Base-by-base conservation (phyloP, 345 rosid genomes). In the Populus davidiana region DNA sequence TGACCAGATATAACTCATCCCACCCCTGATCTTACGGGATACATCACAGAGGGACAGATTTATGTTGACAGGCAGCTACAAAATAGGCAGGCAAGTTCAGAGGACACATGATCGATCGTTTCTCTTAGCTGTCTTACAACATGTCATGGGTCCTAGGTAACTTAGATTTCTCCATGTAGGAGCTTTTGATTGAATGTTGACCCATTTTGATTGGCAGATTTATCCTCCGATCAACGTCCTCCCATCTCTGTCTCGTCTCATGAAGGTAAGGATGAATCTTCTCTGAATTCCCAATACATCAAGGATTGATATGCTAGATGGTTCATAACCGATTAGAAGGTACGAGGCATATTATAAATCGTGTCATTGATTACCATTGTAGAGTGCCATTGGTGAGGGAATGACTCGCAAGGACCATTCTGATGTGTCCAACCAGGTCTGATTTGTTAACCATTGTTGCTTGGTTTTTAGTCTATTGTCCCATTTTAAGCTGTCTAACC, bases 361-460 rank as follows among this genome's bases (percentile, higher is more conserved):
- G 38, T 47, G 12, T 56, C 12, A 1, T 67, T 76, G 68, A 8
- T 61, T 27, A 23, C 52, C 7, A 47, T 72, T 80, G 81, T 82
- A 94, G 99, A 95, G 99, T 86, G 99, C 98, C 78, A 93, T 95
- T 81, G 99, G 99, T 21, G 99, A 95, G 79, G 99, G 98, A 23
- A 95, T 93, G 98, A 93, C 99, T 72, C 95, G 97, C 9, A 82
- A 88, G 74, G 98, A 92, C 86, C 98, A 94, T 82, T 71, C 98
- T 16, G 97, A 94, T 84, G 96, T 94, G 75, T 94, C 97, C 77
- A 94, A 92, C 85, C 98, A 94, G 93, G 98, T 91, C 63, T 78
- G 83, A 47, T 70, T 73, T 47, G 49, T 41, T 54, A 18, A 65
- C 59, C 77, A 35, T 61, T 25, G 61, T n/a, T 14, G 44, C 29